Percentiles rank a stretch among this genome's conserved stretches.
Conservation (phyloP, 2,329 filamentous ascomycete genomes). For the Trichoderma harzianum region DNA sequence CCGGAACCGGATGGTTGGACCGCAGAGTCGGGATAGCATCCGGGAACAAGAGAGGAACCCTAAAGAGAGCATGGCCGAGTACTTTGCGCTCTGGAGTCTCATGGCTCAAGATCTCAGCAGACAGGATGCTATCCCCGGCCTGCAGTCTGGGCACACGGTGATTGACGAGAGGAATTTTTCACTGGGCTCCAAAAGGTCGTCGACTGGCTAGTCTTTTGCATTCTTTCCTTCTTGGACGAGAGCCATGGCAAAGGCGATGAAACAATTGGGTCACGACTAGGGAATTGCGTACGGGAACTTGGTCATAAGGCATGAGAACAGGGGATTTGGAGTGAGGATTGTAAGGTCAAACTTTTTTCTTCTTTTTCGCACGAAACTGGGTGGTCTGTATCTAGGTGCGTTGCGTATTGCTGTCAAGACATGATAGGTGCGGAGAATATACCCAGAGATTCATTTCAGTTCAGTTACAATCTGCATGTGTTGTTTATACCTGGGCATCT, state of each 20-base stretch:
- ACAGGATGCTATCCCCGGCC: conserved; percentile 33
- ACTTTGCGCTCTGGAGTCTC: conserved; percentile 36
- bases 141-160: conserved; percentile 38
- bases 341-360: not conserved
- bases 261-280: not conserved
- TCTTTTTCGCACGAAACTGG: not conserved
- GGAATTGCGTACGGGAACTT: conserved; percentile 1
- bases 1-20: not conserved
- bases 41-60: conserved; percentile 11
- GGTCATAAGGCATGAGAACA: not conserved
- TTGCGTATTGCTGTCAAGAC: not conserved
- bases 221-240: not conserved
- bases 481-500: not conserved
- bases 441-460: not conserved
- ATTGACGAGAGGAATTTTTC: conserved; percentile 39
- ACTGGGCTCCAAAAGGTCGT: conserved; percentile 14
- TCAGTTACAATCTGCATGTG: not conserved
- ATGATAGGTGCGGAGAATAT: not conserved
- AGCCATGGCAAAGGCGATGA: not conserved
- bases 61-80: conserved; percentile 28
- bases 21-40: conserved; percentile 6
- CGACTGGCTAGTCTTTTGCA: not conserved
- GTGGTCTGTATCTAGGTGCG: conserved; percentile 6
- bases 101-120: conserved; percentile 38
- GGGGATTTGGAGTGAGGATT: not conserved